A percentile compares a stretch with the other conserved stretches of the same genome.
phyloP scores from a whole-genome alignment of 441 rosid genomes.

The Melastoma candidum region DNA sequence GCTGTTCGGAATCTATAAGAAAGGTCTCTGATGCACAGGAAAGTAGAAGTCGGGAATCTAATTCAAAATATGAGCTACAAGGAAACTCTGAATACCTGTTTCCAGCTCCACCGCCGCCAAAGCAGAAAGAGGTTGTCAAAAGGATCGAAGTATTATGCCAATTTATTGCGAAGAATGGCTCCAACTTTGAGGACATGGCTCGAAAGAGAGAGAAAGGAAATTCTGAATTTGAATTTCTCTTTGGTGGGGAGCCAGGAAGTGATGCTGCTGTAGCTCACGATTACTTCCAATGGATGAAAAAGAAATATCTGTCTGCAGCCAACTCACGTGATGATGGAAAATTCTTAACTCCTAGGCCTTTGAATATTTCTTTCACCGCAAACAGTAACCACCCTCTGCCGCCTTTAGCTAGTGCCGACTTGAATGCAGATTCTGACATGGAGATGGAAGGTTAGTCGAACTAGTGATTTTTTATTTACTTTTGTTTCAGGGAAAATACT shows the following conservation, averaged over 20 bases:
- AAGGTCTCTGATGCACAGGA: conserved; percentile 10
- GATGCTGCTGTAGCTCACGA: conserved; percentile 27
- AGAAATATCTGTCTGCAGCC: conserved; percentile 16
- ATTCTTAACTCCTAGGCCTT: conserved; percentile 5
- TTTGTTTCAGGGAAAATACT: background rate
- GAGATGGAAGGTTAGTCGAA: conserved; percentile 75
- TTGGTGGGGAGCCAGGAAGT: conserved; percentile 33
- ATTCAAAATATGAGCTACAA: background rate
- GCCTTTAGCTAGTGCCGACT: conserved; percentile 18
- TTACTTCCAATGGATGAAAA: conserved; percentile 29
- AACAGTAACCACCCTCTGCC: conserved; percentile 9
- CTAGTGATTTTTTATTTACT: conserved; percentile 1
- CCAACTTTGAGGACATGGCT: conserved; percentile 27
- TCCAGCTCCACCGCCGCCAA: conserved; percentile 29
- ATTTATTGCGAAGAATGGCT: conserved; percentile 29
- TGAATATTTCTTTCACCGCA: conserved; percentile 10
- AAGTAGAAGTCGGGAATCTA: conserved; percentile 8
- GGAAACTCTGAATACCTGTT: conserved; percentile 4
- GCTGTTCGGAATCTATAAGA: conserved; percentile 3
- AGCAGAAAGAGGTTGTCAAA: conserved; percentile 19
- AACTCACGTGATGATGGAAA: conserved; percentile 3
- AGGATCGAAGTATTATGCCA: conserved; percentile 30
- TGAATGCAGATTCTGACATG: conserved; percentile 57
- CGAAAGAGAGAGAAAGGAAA: conserved; percentile 22
- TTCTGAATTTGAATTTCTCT: conserved; percentile 29